These are phyloP conservation scores for Castanea sativa DNA, from an alignment of 306 rosid genomes.

Conservation along the genomic window DNA sequence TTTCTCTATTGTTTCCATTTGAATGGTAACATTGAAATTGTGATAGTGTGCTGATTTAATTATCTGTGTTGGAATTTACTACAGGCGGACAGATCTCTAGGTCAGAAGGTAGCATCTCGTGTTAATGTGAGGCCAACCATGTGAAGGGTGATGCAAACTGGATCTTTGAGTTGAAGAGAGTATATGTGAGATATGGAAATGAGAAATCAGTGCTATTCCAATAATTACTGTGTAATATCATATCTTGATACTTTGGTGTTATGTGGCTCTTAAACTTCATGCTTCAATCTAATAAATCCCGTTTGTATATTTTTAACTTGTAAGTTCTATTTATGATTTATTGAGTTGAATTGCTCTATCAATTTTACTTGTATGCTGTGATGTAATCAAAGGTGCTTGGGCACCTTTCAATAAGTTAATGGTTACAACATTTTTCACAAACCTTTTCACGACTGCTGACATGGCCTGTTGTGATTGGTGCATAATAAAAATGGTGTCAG, in stretches of 20 bases:
- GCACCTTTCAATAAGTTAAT: too few species aligned
- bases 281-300: conserved; percentile 14
- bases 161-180: conserved; percentile 1
- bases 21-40: not conserved
- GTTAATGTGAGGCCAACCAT: conserved; percentile 52
- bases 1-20: not conserved
- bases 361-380: too few species aligned
- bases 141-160: conserved; percentile 8
- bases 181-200: not conserved
- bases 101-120: conserved; percentile 56
- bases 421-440: too few species aligned
- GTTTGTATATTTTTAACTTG: not conserved
- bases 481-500: too few species aligned
- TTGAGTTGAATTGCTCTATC: not conserved
- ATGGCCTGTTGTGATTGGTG: too few species aligned
- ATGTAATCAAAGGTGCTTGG: too few species aligned
- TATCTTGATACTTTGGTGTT: not conserved
- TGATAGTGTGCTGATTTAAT: not conserved
- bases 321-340: not conserved
- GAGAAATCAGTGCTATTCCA: not conserved
- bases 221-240: not conserved
- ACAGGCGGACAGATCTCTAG: conserved; percentile 44
- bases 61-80: not conserved
- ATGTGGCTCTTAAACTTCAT: not conserved
- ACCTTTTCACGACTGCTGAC: too few species aligned